phyloP scores from a whole-genome alignment of 345 rosid species.

The Triadica sebifera region DNA sequence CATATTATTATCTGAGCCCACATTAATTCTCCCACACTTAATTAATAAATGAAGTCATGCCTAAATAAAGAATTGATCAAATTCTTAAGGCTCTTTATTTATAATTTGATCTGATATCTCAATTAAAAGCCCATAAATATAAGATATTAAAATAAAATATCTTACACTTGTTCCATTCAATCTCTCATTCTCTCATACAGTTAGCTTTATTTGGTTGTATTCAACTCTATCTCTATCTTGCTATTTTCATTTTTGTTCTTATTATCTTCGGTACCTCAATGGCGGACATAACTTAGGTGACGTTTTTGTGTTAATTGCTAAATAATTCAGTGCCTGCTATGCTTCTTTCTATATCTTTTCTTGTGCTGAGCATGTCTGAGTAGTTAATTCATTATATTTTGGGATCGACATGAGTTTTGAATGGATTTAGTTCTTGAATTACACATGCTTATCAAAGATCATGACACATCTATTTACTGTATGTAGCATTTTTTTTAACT shows the following conservation, averaged over 20 bases:
- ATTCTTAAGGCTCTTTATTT: no score
- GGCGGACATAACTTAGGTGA: not conserved
- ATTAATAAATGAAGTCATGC: no score
- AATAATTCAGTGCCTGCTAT: not conserved
- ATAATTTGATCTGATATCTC: no score
- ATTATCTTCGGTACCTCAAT: not conserved
- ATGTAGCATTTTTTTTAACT: not conserved
- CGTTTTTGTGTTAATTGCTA: not conserved
- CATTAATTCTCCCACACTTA: no score
- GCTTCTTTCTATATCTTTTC: not conserved
- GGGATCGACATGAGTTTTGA: not conserved
- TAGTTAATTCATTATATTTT: not conserved
- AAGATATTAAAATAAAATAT: no score
- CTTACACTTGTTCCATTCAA: not conserved
- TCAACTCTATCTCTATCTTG: not conserved
- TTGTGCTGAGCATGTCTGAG: not conserved
- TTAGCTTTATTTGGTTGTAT: not conserved
- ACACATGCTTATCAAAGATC: not conserved
- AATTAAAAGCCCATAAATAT: no score
- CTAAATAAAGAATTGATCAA: no score
- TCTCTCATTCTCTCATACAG: not conserved
- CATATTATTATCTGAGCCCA: no score
- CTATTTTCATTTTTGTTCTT: not conserved
- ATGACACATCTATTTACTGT: not conserved
- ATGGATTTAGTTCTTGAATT: not conserved